Conservation (phyloP, 495 filamentous ascomycete genomes). For the Talaromyces proteolyticus region DNA sequence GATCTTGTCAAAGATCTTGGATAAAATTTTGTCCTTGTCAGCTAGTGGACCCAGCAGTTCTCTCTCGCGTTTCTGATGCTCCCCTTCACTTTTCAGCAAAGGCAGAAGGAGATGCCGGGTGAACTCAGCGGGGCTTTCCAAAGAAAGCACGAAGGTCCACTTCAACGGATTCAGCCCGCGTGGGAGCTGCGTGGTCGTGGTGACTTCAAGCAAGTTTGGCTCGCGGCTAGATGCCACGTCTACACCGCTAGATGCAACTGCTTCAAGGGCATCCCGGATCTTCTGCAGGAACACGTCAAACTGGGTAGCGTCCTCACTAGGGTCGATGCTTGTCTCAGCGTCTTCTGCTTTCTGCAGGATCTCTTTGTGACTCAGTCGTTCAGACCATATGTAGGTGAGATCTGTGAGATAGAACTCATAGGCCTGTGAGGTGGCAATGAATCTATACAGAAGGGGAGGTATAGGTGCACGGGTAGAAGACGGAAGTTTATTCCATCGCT, state of each 20-base stretch:
- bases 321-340: slow-evolving; percentile 74
- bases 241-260: slow-evolving; percentile 26
- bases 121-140: slow-evolving; percentile 44
- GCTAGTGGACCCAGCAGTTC: slow-evolving; percentile 53
- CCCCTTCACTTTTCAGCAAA: slow-evolving; percentile 53
- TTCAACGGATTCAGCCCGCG: slow-evolving; percentile 58
- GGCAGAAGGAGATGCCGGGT: slow-evolving; percentile 64
- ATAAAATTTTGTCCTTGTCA: slow-evolving; percentile 76
- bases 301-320: slow-evolving; percentile 69
- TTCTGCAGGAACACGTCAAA: slow-evolving; percentile 67
- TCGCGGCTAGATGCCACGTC: slow-evolving; percentile 18
- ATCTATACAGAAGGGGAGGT: slow-evolving; percentile 53
- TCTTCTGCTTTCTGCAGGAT: slow-evolving; percentile 63
- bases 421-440: slow-evolving; percentile 39
- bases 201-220: slow-evolving; percentile 44
- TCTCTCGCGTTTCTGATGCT: slow-evolving; percentile 42
- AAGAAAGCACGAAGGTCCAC: slow-evolving; percentile 61
- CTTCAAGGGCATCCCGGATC: slow-evolving; percentile 56
- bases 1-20: slow-evolving; percentile 72
- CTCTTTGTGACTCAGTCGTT: slow-evolving; percentile 53
- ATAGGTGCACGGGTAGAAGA: slow-evolving; percentile 10
- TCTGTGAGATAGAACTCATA: slow-evolving; percentile 81
- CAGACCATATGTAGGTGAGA: slow-evolving; percentile 78
- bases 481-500: slow-evolving; percentile 30
- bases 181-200: slow-evolving; percentile 57